A percentile compares a stretch with the other conserved stretches of the same genome.
These are phyloP conservation scores for Haematococcus lacustris DNA, from an alignment of 139 green algal species.

Conservation along the genomic window DNA sequence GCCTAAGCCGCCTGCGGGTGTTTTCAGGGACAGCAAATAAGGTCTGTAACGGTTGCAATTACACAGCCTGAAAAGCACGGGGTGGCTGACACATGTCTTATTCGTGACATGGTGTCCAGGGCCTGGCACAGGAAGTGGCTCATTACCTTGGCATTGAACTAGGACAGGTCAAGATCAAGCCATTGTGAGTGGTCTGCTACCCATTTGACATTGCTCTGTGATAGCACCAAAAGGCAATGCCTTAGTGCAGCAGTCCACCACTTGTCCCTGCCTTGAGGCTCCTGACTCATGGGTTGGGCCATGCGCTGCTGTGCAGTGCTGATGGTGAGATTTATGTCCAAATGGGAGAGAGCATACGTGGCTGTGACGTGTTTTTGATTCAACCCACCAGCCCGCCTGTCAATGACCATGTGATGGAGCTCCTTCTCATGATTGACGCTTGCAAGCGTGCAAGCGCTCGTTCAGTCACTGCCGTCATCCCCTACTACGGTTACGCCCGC, in stretches of 20 bases:
- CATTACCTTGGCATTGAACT: slow-evolving; percentile 94
- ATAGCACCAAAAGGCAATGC: no score
- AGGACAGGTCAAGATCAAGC: slow-evolving; percentile 90
- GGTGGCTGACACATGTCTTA: neutral
- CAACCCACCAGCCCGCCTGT: slow-evolving; percentile 93
- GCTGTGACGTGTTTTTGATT: slow-evolving; percentile 98
- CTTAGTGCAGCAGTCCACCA: no score
- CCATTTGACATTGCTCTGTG: no score
- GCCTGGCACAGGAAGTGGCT: slow-evolving; percentile 82
- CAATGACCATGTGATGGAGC: slow-evolving; percentile 97
- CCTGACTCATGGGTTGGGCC: no score
- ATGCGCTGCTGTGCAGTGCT: no score
- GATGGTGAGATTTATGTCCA: slow-evolving; percentile 94
- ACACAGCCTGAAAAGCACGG: neutral
- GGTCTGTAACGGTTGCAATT: neutral
- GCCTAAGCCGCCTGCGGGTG: neutral
- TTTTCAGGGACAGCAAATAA: neutral
- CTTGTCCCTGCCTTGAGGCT: no score
- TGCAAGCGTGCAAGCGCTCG: slow-evolving; percentile 87
- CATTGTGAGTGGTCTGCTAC: no score
- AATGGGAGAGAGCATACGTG: slow-evolving; percentile 84
- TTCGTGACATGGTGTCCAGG: slow-evolving; percentile 24
- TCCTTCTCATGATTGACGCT: slow-evolving; percentile 81
- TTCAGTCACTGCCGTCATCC: slow-evolving; percentile 94
- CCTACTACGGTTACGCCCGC: slow-evolving; percentile 88